These are phyloP conservation scores for Podospora fimiseda DNA, from an alignment of 495 filamentous ascomycete species.

Conservation along the genomic window DNA sequence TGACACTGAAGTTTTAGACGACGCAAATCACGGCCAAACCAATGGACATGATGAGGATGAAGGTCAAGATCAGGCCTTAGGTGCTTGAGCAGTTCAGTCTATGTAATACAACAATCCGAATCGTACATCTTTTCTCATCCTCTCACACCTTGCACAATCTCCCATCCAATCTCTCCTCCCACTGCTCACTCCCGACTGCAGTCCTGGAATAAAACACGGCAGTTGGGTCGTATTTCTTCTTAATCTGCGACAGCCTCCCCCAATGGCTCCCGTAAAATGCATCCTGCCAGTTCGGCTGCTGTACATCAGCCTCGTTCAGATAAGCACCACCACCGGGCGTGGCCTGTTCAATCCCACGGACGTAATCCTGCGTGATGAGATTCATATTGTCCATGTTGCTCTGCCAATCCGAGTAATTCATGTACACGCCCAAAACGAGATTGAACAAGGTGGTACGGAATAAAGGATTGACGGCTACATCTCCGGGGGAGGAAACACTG, in stretches of 20 bases:
- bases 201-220: conserved; percentile 49
- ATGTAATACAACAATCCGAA: too few species aligned
- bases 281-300: conserved; percentile 53
- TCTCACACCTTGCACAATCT: neutral
- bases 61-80: conserved; percentile 17
- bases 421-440: neutral
- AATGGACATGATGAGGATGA: conserved; percentile 32
- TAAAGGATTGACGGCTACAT: neutral
- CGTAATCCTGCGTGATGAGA: conserved; percentile 6
- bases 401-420: neutral
- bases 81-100: neutral
- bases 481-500: neutral
- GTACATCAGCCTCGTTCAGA: conserved; percentile 46
- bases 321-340: conserved; percentile 37
- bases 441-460: neutral
- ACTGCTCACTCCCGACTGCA: conserved; percentile 46
- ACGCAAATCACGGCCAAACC: conserved; percentile 33
- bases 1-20: conserved; percentile 11
- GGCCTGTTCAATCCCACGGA: conserved; percentile 27
- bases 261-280: conserved; percentile 52
- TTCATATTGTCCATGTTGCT: neutral
- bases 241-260: conserved; percentile 39
- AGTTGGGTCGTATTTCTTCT: conserved; percentile 47
- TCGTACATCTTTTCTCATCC: too few species aligned
- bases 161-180: conserved; percentile 18